Evolutionary conservation across 1,139 yeast genomes (phyloP).

Genomic region (Yamadazyma dendronema): DNA sequence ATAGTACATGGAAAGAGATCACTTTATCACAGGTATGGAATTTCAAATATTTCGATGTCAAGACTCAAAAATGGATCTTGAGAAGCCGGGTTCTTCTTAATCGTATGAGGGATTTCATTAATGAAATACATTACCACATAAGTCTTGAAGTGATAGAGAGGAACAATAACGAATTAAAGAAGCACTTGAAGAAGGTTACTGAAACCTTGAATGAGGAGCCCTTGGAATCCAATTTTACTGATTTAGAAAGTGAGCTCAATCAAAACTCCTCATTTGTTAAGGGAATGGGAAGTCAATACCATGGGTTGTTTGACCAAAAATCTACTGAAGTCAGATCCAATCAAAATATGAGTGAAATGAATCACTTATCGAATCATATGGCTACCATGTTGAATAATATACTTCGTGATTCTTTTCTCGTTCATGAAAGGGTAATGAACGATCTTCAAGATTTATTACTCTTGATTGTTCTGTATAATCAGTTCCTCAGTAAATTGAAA

Average conservation of each 20-base stretch:
- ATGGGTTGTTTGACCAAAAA: slow-evolving; percentile 32
- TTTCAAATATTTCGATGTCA: slow-evolving; percentile 37
- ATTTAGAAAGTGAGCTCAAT: slow-evolving; percentile 3
- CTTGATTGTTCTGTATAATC: slow-evolving; percentile 52
- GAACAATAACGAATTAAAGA: slow-evolving; percentile 47
- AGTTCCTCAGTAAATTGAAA: slow-evolving; percentile 53
- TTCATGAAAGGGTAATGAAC: slow-evolving; percentile 55
- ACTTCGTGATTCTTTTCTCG: slow-evolving; percentile 65
- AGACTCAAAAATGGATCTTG: slow-evolving; percentile 55
- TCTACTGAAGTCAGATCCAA: slow-evolving; percentile 4
- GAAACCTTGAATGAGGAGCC: slow-evolving; percentile 15
- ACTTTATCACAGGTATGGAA: slow-evolving; percentile 70
- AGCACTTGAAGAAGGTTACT: slow-evolving; percentile 19
- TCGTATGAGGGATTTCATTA: slow-evolving; percentile 60
- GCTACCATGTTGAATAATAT: slow-evolving; percentile 63
- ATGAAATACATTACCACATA: slow-evolving; percentile 55
- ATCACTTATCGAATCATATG: slow-evolving; percentile 47
- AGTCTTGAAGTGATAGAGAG: slow-evolving; percentile 61
- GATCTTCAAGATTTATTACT: slow-evolving; percentile 46
- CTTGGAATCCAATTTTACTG: slow-evolving; percentile 11
- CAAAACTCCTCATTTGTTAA: slow-evolving; percentile 6
- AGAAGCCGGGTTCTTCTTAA: slow-evolving; percentile 57
- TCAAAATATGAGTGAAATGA: slow-evolving; percentile 39
- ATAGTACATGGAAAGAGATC: slow-evolving; percentile 72
- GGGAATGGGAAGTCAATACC: slow-evolving; percentile 17